Conservation (phyloP, 352 stramenopile species). For the Thalassiosira mediterranea region DNA sequence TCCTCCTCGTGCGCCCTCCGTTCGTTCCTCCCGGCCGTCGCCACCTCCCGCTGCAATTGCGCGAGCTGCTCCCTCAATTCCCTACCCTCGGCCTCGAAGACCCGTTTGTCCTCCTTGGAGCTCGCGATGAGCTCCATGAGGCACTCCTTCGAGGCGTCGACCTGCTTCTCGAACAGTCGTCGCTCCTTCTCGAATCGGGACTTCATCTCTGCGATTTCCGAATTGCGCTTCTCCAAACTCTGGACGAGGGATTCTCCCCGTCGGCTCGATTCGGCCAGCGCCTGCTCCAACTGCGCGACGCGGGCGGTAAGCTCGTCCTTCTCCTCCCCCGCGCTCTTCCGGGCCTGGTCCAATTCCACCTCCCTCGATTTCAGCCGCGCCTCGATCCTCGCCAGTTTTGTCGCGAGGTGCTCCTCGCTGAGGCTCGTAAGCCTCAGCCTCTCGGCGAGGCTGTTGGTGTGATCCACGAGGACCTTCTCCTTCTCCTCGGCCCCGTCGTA, state of each 20-base stretch:
- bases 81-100: slow-evolving; percentile 45
- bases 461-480: slow-evolving; percentile 51
- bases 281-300: slow-evolving; percentile 11
- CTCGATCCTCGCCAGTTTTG: slow-evolving; percentile 47
- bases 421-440: slow-evolving; percentile 47
- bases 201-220: slow-evolving; percentile 31
- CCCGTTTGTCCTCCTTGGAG: slow-evolving; percentile 50
- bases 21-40: slow-evolving; percentile 15
- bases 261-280: slow-evolving; percentile 7
- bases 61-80: slow-evolving; percentile 21
- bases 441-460: slow-evolving; percentile 54
- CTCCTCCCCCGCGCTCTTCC: not conserved
- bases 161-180: slow-evolving; percentile 45
- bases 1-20: slow-evolving; percentile 10
- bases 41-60: slow-evolving; percentile 13
- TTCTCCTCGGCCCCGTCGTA: slow-evolving; percentile 56
- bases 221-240: slow-evolving; percentile 27
- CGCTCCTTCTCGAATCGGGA: slow-evolving; percentile 37
- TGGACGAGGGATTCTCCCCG: slow-evolving; percentile 19
- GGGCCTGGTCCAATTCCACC: slow-evolving; percentile 21
- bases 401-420: slow-evolving; percentile 48
- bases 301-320: slow-evolving; percentile 4
- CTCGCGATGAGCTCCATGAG: slow-evolving; percentile 50
- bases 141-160: slow-evolving; percentile 45
- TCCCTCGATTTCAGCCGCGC: slow-evolving; percentile 24